Evolutionary conservation across 768 basidiomycete genomes (phyloP), one percentile per base, ranked within the genome.

Genomic region (Dioszegia aurantiaca): DNA sequence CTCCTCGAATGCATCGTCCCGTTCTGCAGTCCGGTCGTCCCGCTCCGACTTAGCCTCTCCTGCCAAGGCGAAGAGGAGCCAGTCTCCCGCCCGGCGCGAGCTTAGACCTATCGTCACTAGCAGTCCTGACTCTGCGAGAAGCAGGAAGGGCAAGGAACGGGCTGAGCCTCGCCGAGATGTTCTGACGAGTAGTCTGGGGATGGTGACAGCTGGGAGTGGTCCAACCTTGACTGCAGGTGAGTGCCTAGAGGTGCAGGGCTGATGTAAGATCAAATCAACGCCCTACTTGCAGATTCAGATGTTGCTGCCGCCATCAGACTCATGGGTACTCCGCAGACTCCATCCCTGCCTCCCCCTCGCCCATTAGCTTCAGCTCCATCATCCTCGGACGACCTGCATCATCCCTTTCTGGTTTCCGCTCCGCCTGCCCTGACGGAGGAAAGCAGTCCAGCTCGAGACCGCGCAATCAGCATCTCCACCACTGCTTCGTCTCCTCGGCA

Each of bases 391-490:
- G 63, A 47, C 16, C n/a, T n/a, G 4, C 54, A 26, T 4, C 27
- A 66, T 11, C 69, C 69, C 12, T 70, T 60, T 53, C 60, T 70
- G 28, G 69, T 63, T 9, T 67, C 69, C 19, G 69, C 69, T 3
- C 69, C 69, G 40, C 69, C 69, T 16, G 56, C 69, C 14, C 47
- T 67, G 12, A 64, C 59, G 31, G 16, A 39, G 10, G 36, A 39
- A 3, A 31, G 17, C 40, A n/a, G 26, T 9, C 40, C 11, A 12
- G 6, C 11, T 28, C 57, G 56, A 17, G 45, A 42, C 17, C 48
- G 37, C 16, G 33, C 39, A 1, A 43, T 44, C 14, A 46, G 44
- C 21, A 24, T 41, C 4, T 57, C 51, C 8, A 46, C 37, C 11
- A 48, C 28, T 24, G 37, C 40, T 1, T 47, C 56, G 2, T 42